Evolutionary conservation across 1,139 yeast genomes (phyloP).

Genomic region (Martiniozyma asiatica): DNA sequence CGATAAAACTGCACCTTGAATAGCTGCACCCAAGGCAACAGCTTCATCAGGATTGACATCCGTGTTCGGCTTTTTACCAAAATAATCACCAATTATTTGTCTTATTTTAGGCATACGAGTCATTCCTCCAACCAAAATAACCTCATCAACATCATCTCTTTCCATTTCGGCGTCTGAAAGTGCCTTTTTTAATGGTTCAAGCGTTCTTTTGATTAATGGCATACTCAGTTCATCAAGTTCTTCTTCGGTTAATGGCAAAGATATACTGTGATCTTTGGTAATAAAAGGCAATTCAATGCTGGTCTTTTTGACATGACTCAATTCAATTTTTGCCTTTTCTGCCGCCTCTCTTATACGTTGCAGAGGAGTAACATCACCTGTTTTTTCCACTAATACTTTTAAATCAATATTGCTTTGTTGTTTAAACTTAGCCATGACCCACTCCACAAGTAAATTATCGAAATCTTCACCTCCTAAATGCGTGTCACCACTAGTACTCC

Average conservation of each 20-base stretch:
- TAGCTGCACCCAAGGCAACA: conserved; percentile 76
- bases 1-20: conserved; percentile 67
- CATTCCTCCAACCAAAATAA: conserved; percentile 75
- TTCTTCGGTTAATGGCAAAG: conserved; percentile 42
- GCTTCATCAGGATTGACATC: conserved; percentile 77
- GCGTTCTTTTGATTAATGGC: conserved; percentile 47
- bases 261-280: conserved; percentile 29
- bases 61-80: conserved; percentile 47
- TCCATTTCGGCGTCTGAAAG: conserved; percentile 58
- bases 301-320: conserved; percentile 48
- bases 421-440: conserved; percentile 39
- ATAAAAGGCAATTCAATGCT: conserved; percentile 57
- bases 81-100: conserved; percentile 41
- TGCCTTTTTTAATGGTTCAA: conserved; percentile 56
- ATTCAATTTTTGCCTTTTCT: conserved; percentile 57
- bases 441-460: conserved; percentile 47
- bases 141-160: conserved; percentile 53
- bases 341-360: conserved; percentile 67
- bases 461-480: conserved; percentile 80
- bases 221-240: conserved; percentile 54
- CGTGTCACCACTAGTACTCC: conserved; percentile 77
- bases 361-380: conserved; percentile 33
- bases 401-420: conserved; percentile 33
- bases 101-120: conserved; percentile 74
- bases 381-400: conserved; percentile 11